Evolutionary conservation across 352 stramenopile species (phyloP), one percentile per base, ranked within the genome.

Genomic region (Blastocystis sp.): DNA sequence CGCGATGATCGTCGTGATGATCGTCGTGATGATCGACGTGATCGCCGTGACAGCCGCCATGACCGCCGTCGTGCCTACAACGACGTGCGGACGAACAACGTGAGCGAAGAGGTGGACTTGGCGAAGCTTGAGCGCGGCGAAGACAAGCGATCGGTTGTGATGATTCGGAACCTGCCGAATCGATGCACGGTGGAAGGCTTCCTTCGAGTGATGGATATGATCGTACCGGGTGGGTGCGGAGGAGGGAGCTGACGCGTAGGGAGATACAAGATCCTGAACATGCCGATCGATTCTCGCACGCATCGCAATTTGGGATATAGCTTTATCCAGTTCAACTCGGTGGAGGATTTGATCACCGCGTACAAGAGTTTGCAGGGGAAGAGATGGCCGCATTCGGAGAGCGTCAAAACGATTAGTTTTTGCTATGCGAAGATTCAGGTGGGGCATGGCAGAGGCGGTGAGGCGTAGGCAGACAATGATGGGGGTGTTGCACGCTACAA

Each of bases 131-230:
- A 74, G 21, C 17, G 24, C 21, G 64, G 64, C 28, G 64, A 74
- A 28, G 64, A 74, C 28, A 74, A 34, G 21, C 64, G 64, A n/a
- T 52, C 64, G 7, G 34, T 9, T 28, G 42, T 74, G 42, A 74
- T 74, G 64, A 34, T 74, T 7, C 64, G 64, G 7, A 74, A 74
- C 34, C 64, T 74, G 0, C 64, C 64, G 28, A 74, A 74, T 52
- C 64, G 64, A 3, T 74, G 42, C 64, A 34, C 24, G 34, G 10
- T 17, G 28, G 64, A 74, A 7, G 24, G 42, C 1, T 24, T 74
- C 1, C 11, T 11, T 28, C 17, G 24, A 11, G 34, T 74, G 10
- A 10, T 74, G 40, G 28, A 74, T 1, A 34, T 9, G 3, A 42
- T 42, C 34, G 64, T 74, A 17, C 48, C 48, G 6, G 48, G 48